Conservation (phyloP, 2,329 filamentous ascomycete species). For the Sporothrix globosa region DNA sequence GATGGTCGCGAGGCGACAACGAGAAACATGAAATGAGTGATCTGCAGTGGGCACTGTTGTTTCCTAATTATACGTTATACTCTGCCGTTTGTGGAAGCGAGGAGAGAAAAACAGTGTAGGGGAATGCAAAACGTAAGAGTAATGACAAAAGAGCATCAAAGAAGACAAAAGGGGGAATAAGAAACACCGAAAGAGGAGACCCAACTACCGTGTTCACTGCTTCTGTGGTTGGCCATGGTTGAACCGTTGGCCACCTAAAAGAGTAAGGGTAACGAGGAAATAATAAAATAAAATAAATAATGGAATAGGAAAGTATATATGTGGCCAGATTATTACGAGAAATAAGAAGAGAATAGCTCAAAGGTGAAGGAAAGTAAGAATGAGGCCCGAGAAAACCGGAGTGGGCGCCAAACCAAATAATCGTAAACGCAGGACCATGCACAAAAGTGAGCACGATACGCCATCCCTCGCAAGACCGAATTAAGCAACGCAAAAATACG, state of each 20-base stretch:
- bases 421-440: neutral
- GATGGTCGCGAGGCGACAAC: neutral
- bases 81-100: neutral
- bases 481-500: neutral
- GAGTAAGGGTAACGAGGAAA: conserved; percentile 2
- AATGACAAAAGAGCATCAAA: neutral
- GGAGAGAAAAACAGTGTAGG: too few species aligned
- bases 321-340: neutral
- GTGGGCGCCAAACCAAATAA: conserved; percentile 11
- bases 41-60: neutral
- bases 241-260: neutral
- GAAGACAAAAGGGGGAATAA: conserved; percentile 1
- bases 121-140: neutral
- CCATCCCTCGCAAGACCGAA: neutral
- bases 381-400: neutral
- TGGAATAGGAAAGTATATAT: neutral
- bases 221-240: conserved; percentile 19
- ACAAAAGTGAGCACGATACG: conserved; percentile 4
- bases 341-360: too few species aligned
- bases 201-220: conserved; percentile 11
- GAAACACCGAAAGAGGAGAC: conserved; percentile 18
- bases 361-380: neutral
- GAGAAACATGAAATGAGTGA: conserved; percentile 16
- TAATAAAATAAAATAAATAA: neutral
- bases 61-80: neutral